phyloP scores from a whole-genome alignment of 805 yeast genomes.

The Pichia nanzhaoensis region DNA sequence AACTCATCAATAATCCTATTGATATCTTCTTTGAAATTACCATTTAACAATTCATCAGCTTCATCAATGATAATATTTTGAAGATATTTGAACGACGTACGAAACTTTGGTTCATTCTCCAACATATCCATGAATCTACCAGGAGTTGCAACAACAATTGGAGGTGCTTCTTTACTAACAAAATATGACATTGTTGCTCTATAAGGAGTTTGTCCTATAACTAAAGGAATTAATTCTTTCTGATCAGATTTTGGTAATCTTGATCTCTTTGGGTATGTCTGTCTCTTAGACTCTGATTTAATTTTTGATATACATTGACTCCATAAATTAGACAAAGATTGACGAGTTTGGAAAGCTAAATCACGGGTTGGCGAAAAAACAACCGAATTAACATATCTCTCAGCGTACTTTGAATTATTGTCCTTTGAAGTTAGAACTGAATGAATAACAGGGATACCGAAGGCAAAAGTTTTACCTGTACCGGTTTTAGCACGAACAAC shows the following conservation, averaged over 20 bases:
- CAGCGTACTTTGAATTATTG: constrained; percentile 20
- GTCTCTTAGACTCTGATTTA: constrained; percentile 15
- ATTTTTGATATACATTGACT: constrained; percentile 10
- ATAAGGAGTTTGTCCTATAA: constrained; percentile 34
- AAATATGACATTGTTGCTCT: constrained; percentile 13
- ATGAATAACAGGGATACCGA: constrained; percentile 73
- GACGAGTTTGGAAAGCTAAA: constrained; percentile 74
- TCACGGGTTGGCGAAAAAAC: constrained; percentile 89
- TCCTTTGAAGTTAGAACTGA: constrained; percentile 30
- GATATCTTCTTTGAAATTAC: constrained; percentile 68
- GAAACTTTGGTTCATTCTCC: constrained; percentile 37
- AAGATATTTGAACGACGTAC: constrained; percentile 43
- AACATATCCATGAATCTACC: constrained; percentile 72
- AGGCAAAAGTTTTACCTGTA: constrained; percentile 90
- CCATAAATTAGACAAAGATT: constrained; percentile 48
- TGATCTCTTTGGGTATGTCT: background rate
- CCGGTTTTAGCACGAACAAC: constrained; percentile 92
- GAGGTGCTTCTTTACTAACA: constrained; percentile 33
- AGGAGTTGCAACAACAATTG: constrained; percentile 81
- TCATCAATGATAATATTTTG: constrained; percentile 76
- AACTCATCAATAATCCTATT: constrained; percentile 48
- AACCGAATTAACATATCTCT: constrained; percentile 46
- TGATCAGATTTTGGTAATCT: constrained; percentile 3
- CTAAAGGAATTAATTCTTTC: constrained; percentile 33
- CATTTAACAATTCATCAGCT: constrained; percentile 81